Base-by-base conservation (phyloP, 441 rosid genomes). In the Isatis lusitanica region DNA sequence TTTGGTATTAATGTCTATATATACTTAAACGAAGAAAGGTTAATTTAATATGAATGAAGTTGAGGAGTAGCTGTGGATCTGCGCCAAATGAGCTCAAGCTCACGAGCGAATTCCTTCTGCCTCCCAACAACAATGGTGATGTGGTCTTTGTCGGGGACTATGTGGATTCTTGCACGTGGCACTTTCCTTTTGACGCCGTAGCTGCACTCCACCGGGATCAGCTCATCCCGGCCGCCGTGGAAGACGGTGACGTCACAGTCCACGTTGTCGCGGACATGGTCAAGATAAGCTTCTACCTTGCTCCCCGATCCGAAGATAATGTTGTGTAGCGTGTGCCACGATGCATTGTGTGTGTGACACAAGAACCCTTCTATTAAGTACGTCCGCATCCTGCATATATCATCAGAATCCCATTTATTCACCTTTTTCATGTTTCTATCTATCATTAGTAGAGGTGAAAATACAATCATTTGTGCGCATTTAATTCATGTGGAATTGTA, bases 261-360 rank as follows among this genome's bases (percentile, higher is more conserved):
- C 33, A 90, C 64, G 38, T 56, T 60, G 78, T 91, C 88, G 7
- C 86, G 82, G 63, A 92, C 87, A 2, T 77, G 68, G 16, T 91
- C 93, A 24, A 93, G 66, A 80, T 95, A 95, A 28, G 82, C 80
- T 2, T 92, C 98, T 9, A 95, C 84, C 79, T 90, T 91, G 81
- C 85, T 81, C 40, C 92, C 98, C 0, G 91, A 84, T 30, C 99
- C 99, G 67, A 87, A 92, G 7, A 95, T 91, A 31, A 92, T 86
- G 86, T 95, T 95, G 92, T 95, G 99, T 24, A 95, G 85, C 4
- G 97, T 91, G 80, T 95, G 99, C 99, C 99, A 95, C 4, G 96
- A 90, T 1, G 97, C 93, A 7, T 88, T 90, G 39, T 95, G 98
- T 43, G 98, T 91, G 83, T 95, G 99, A 84, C 96, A 88, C 64